A percentile compares a stretch with the other conserved stretches of the same genome.
These are phyloP conservation scores for Diaporthe citriasiana DNA, from an alignment of 2,329 filamentous ascomycete species.

Conservation along the genomic window DNA sequence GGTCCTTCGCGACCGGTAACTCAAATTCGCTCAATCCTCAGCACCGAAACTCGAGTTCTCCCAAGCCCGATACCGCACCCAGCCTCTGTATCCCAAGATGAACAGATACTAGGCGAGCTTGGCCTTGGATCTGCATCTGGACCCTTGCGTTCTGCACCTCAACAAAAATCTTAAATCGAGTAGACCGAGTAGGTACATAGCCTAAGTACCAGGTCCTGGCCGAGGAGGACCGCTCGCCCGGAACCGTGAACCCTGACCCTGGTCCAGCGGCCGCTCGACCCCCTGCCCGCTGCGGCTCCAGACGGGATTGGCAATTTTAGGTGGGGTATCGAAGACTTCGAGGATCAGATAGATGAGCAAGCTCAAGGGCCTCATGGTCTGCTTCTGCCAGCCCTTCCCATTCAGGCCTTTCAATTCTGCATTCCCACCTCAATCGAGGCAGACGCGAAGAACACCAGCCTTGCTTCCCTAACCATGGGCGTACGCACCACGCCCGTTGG, in stretches of 20 bases:
- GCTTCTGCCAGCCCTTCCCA: neutral
- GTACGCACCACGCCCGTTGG: conserved; percentile 59
- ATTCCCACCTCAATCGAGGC: neutral
- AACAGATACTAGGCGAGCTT: neutral
- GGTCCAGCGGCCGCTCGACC: neutral
- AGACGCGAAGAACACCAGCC: neutral
- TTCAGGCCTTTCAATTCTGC: conserved; percentile 44
- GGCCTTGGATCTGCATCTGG: neutral
- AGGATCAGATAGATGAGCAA: neutral
- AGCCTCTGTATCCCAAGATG: neutral
- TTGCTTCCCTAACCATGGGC: conserved; percentile 3
- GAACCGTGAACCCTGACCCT: conserved; percentile 13
- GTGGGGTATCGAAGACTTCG: neutral
- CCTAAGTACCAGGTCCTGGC: neutral
- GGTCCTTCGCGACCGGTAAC: neutral
- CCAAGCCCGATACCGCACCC: conserved; percentile 3
- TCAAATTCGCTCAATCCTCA: conserved; percentile 16
- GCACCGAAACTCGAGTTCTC: neutral
- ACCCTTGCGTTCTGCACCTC: neutral
- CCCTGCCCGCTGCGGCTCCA: neutral
- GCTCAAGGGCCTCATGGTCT: neutral
- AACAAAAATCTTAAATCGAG: conserved; percentile 14
- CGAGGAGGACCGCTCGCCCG: neutral
- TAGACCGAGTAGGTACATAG: neutral
- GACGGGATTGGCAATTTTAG: neutral